Evolutionary conservation across 1,284 basidiomycete species (phyloP).

Genomic region (Microbotryum silenes-acaulis): DNA sequence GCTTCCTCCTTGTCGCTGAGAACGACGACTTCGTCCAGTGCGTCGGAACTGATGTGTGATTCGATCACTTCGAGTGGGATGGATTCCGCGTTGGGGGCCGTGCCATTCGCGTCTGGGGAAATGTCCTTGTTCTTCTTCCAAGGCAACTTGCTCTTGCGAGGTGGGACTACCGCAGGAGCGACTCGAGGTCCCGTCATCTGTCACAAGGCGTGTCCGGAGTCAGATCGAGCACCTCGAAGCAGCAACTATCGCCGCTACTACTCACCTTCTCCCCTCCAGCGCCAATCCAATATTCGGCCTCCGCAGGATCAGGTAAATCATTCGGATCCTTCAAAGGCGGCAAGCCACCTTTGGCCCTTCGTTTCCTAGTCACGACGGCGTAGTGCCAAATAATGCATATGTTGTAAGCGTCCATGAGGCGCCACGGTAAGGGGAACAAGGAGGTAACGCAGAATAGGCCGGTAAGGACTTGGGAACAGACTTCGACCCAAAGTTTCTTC

Average conservation of each 20-base stretch:
- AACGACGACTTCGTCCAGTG: slow-evolving; percentile 6
- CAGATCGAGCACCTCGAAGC: too few species aligned
- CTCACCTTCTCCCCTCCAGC: slow-evolving; percentile 8
- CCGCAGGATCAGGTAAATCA: slow-evolving; percentile 10
- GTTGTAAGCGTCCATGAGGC: slow-evolving; percentile 31
- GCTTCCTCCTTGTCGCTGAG: slow-evolving; percentile 5
- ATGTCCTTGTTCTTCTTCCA: slow-evolving; percentile 1
- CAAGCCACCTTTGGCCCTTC: not conserved
- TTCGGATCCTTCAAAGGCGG: slow-evolving; percentile 11
- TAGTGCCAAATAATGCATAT: slow-evolving; percentile 30
- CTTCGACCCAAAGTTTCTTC: slow-evolving; percentile 15
- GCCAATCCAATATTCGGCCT: slow-evolving; percentile 12
- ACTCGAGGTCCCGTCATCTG: slow-evolving; percentile 6
- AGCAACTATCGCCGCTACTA: not conserved
- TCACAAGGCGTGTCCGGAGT: not conserved
- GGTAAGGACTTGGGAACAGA: slow-evolving; percentile 10
- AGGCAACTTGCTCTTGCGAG: not conserved
- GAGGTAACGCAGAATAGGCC: slow-evolving; percentile 34
- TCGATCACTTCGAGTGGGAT: slow-evolving; percentile 4
- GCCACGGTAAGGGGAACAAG: slow-evolving; percentile 35
- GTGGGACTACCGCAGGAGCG: not conserved
- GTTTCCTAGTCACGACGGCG: slow-evolving; percentile 5
- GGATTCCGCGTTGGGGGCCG: not conserved
- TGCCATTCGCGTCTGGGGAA: not conserved
- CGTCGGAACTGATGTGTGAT: not conserved